A percentile compares a stretch with the other conserved stretches of the same genome.
Conservation (phyloP, 768 basidiomycete genomes). For the Boletus vinaceobasis region DNA sequence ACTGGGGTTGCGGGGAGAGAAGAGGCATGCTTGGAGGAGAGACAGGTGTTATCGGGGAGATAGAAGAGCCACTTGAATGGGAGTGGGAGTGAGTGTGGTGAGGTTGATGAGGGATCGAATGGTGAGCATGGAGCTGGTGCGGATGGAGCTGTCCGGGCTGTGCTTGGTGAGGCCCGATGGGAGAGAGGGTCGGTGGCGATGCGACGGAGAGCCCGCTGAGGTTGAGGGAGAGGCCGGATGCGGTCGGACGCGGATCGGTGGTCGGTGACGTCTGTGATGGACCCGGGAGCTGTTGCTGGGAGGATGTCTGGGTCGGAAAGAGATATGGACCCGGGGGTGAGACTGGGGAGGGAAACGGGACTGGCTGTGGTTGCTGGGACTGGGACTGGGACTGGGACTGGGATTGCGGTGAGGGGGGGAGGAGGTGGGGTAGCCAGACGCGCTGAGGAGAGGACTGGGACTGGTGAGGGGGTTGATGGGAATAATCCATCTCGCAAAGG, state of each 20-base stretch:
- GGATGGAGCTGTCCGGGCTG: slow-evolving; percentile 51
- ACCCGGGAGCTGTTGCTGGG: slow-evolving; percentile 14
- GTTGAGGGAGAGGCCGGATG: slow-evolving; percentile 60
- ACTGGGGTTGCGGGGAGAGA: slow-evolving; percentile 41
- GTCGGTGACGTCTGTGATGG: slow-evolving; percentile 13
- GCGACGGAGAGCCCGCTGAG: slow-evolving; percentile 59
- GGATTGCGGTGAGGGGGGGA: neutral
- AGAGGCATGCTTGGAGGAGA: slow-evolving; percentile 45
- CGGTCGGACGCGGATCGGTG: slow-evolving; percentile 20
- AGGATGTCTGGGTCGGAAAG: slow-evolving; percentile 16
- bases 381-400: neutral
- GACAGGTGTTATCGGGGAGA: slow-evolving; percentile 59
- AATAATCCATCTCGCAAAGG: slow-evolving; percentile 20
- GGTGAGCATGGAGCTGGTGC: slow-evolving; percentile 53
- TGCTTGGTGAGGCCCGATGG: too few relatives aligned
- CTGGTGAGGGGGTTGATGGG: slow-evolving; percentile 32
- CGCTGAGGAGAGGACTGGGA: slow-evolving; percentile 32
- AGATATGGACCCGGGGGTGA: slow-evolving; percentile 5
- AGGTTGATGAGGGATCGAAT: slow-evolving; percentile 32
- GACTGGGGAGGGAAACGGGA: too few relatives aligned
- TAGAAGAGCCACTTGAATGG: slow-evolving; percentile 25
- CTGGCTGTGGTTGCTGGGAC: too few relatives aligned
- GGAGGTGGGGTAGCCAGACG: slow-evolving; percentile 21
- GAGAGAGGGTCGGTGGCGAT: slow-evolving; percentile 55
- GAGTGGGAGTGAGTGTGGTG: slow-evolving; percentile 23